Evolutionary conservation across 371 early-diverging fungal genomes (phyloP).

Genomic region (Mucor racemosus): DNA sequence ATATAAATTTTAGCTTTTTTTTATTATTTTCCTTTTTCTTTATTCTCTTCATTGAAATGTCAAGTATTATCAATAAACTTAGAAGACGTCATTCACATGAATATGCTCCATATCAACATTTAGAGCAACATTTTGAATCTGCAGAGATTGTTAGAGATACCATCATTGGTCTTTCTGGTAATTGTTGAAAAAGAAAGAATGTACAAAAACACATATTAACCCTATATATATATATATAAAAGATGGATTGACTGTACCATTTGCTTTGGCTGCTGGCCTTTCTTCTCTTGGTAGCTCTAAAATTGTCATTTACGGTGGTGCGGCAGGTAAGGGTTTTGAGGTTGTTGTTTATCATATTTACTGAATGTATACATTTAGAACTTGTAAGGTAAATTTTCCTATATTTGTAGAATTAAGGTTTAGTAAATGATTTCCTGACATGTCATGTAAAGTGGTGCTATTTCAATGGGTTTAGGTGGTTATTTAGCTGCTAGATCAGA

Average conservation of each 20-base stretch:
- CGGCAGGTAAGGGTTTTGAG: slow-evolving; percentile 53
- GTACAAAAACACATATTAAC: no score
- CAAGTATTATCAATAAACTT: slow-evolving; percentile 37
- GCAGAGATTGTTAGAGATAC: slow-evolving; percentile 73
- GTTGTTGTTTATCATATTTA: not conserved
- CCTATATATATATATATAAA: not conserved
- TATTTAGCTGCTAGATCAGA: slow-evolving; percentile 71
- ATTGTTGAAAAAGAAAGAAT: not conserved
- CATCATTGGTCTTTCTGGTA: slow-evolving; percentile 70
- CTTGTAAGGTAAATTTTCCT: slow-evolving; percentile 42
- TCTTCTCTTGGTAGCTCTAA: slow-evolving; percentile 62
- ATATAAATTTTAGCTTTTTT: slow-evolving; percentile 1
- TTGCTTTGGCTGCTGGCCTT: slow-evolving; percentile 79
- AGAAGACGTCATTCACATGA: slow-evolving; percentile 45
- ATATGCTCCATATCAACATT: slow-evolving; percentile 50
- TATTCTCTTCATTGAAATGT: slow-evolving; percentile 18
- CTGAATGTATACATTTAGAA: slow-evolving; percentile 23
- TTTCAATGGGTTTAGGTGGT: slow-evolving; percentile 70
- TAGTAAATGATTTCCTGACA: not conserved
- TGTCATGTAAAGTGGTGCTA: slow-evolving; percentile 39
- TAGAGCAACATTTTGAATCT: slow-evolving; percentile 69
- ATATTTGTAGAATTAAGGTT: not conserved
- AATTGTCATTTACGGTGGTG: slow-evolving; percentile 72
- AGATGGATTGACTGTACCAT: slow-evolving; percentile 82
- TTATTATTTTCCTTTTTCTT: slow-evolving; percentile 15